Percentiles rank a stretch among this genome's conserved stretches.
phyloP scores from a whole-genome alignment of 441 rosid species.

The Croton setiger region DNA sequence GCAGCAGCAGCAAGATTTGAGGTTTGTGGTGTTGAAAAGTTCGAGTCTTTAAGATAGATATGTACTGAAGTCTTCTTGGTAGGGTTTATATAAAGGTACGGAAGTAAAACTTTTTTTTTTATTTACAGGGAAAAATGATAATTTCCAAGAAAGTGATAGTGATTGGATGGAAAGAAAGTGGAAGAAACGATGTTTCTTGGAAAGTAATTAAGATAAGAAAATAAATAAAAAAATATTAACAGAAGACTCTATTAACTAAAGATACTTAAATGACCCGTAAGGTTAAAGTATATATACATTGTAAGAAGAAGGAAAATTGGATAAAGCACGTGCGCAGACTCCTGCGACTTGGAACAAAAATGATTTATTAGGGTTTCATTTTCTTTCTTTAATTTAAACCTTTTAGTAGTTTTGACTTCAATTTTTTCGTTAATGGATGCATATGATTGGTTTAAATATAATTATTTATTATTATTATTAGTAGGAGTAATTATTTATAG shows the following conservation, averaged over 20 bases:
- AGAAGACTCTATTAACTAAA: conserved; percentile 15
- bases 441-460: not conserved
- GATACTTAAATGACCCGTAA: conserved; percentile 33
- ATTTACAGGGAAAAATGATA: too few relatives aligned
- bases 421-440: not conserved
- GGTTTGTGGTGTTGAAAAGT: not conserved
- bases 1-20: too few relatives aligned
- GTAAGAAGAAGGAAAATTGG: not conserved
- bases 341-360: conserved; percentile 16
- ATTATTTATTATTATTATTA: too few relatives aligned
- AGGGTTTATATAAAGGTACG: conserved; percentile 23
- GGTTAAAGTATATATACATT: too few relatives aligned
- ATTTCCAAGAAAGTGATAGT: conserved; percentile 28
- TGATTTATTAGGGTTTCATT: not conserved
- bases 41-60: too few relatives aligned
- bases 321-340: conserved; percentile 32
- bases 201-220: conserved; percentile 11
- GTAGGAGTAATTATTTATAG: too few relatives aligned
- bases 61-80: not conserved
- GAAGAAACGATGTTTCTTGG: conserved; percentile 21
- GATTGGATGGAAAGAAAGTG: not conserved
- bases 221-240: not conserved
- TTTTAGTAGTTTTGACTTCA: conserved; percentile 4
- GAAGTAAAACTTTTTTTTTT: too few relatives aligned
- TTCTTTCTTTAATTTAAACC: too few relatives aligned